These are phyloP conservation scores for Microthyrium microscopicum DNA, from an alignment of 2,329 filamentous ascomycete genomes.

Conservation along the genomic window DNA sequence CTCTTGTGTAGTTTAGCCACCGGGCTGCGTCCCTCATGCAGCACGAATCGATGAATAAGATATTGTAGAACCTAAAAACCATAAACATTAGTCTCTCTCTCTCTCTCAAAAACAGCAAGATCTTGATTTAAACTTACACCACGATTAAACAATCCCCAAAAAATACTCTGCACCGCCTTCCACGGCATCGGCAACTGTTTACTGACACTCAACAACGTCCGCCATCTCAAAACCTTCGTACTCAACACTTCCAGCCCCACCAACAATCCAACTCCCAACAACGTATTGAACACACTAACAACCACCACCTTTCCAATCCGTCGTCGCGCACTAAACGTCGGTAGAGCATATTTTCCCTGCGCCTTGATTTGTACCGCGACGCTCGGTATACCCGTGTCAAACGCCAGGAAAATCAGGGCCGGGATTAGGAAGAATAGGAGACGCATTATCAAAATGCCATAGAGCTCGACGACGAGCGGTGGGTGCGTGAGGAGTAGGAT, in stretches of 20 bases:
- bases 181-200: constrained; percentile 46
- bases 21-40: constrained; percentile 37
- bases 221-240: constrained; percentile 35
- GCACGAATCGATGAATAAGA: constrained; percentile 51
- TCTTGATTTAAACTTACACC: constrained; percentile 28
- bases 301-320: constrained; percentile 6
- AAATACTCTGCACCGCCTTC: constrained; percentile 38
- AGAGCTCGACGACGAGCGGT: constrained; percentile 7
- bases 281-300: constrained; percentile 5
- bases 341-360: constrained; percentile 7
- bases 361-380: constrained; percentile 6
- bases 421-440: constrained; percentile 7
- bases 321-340: constrained; percentile 1
- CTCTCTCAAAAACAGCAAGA: neutral
- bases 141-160: constrained; percentile 35
- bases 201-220: constrained; percentile 40
- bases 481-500: constrained; percentile 8
- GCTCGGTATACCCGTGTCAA: constrained; percentile 7
- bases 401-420: constrained; percentile 1
- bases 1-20: constrained; percentile 9
- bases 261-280: constrained; percentile 22
- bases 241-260: constrained; percentile 36
- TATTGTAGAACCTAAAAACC: constrained; percentile 45
- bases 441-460: constrained; percentile 1
- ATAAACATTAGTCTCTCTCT: neutral